Conservation (phyloP, 1,284 basidiomycete genomes). For the Trichosporon sp. region DNA sequence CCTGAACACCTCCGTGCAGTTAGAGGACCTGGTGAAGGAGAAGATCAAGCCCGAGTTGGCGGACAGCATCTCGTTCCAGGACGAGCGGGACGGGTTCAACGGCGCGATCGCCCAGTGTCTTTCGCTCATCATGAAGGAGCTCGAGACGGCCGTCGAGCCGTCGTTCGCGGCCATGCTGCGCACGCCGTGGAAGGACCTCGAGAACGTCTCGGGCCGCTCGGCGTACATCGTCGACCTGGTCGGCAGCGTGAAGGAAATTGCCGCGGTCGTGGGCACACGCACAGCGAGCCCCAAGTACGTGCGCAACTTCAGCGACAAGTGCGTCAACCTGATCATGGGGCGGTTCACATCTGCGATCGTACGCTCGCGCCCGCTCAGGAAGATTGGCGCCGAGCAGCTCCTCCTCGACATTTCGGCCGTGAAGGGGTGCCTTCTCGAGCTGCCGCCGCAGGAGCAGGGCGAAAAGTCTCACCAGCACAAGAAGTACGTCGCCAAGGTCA, state of each 20-base stretch:
- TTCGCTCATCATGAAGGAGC: slow-evolving; percentile 72
- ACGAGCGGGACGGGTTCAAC: slow-evolving; percentile 84
- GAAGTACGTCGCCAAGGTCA: slow-evolving; percentile 77
- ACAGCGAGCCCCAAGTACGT: slow-evolving; percentile 92
- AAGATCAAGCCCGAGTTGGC: slow-evolving; percentile 75
- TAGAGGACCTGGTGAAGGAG: slow-evolving; percentile 87
- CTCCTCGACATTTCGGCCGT: slow-evolving; percentile 87
- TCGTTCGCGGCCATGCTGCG: slow-evolving; percentile 73
- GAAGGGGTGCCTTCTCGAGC: slow-evolving; percentile 76
- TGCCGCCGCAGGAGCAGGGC: slow-evolving; percentile 63
- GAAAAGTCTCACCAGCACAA: slow-evolving; percentile 62
- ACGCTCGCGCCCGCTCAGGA: slow-evolving; percentile 80
- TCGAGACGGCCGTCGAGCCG: slow-evolving; percentile 76
- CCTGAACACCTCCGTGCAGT: slow-evolving; percentile 84
- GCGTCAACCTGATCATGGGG: slow-evolving; percentile 75
- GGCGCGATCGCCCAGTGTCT: slow-evolving; percentile 82
- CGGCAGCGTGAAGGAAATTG: slow-evolving; percentile 79
- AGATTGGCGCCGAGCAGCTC: slow-evolving; percentile 89
- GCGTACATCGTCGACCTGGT: slow-evolving; percentile 76
- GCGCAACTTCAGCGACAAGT: slow-evolving; percentile 88
- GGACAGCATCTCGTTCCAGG: slow-evolving; percentile 77
- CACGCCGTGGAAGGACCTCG: slow-evolving; percentile 72
- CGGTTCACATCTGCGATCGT: slow-evolving; percentile 86
- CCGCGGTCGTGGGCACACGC: slow-evolving; percentile 56
- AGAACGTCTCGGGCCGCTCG: slow-evolving; percentile 82